Evolutionary conservation across 2,329 filamentous ascomycete species (phyloP), one percentile per base, ranked within the genome.

Genomic region (Aspergillus jensenii): DNA sequence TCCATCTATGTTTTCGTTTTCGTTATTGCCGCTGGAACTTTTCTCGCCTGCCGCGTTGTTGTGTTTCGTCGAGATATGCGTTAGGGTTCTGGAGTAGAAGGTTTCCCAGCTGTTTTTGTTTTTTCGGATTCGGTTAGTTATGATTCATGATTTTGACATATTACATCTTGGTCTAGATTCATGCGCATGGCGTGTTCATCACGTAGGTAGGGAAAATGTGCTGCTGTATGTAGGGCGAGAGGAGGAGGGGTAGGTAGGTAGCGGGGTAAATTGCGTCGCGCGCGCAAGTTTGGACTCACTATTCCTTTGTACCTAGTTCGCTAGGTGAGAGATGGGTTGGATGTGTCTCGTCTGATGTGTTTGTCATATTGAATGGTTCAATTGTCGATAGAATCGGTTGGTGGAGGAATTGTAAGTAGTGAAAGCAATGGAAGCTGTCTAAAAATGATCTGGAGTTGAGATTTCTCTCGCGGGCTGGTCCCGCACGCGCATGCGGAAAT

Each of bases 241-340:
- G 9, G 47, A 48, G 27, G 45, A 48, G 45, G 45, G 45, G 31
- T 33, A n/a, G 9, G 27, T 31, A 57, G 27, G 27, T 31, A 57
- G 59, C 37, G 54, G 39, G 47, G 59, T 61, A 31, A 31, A 9
- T 4, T 54, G 56, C 55, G 59, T 59, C 8, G 3, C 27, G 27
- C 8, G 63, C 60, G 59, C 15, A 37, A 25, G 14, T 7, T 17
- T n/a, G 35, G 40, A 82, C 86, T 67, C 79, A 96, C 91, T 96
- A 96, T 81, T 93, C 88, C 76, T 91, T 96, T 31, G 91, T 96
- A 51, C 93, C 93, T 31, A 98, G 84, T 73, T 85, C 71, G 81
- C 84, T 96, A 17, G 92, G 90, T 64, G 89, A 84, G 25, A 96
- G 87, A 67, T 89, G 85, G 1, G 76, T 76, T n/a, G 87, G 88